Evolutionary conservation across 2,329 filamentous ascomycete species (phyloP).

Genomic region (Colletotrichum scovillei): DNA sequence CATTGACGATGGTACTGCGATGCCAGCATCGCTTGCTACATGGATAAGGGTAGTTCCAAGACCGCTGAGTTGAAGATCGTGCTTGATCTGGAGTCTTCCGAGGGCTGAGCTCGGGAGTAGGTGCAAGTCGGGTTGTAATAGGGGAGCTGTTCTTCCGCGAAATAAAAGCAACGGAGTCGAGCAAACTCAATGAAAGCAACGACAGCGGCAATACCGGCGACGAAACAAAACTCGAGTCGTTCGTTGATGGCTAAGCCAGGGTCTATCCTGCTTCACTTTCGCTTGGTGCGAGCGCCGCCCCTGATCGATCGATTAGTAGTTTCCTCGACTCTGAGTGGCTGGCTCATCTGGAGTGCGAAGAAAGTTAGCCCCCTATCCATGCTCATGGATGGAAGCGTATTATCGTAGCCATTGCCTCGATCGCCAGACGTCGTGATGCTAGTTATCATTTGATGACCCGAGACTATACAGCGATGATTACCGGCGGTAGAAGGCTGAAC

Average conservation of each 20-base stretch:
- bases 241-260: conserved; percentile 2
- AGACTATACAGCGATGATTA: background rate
- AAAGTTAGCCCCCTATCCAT: conserved; percentile 7
- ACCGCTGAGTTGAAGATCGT: conserved; percentile 24
- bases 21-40: conserved; percentile 3
- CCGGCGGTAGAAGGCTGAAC: background rate
- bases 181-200: background rate
- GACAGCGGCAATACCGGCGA: background rate
- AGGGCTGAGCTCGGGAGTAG: background rate
- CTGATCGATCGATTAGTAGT: conserved; percentile 12
- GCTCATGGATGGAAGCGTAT: conserved; percentile 8
- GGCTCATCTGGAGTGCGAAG: conserved; percentile 7
- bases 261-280: conserved; percentile 6
- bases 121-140: background rate
- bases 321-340: conserved; percentile 8
- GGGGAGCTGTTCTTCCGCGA: background rate
- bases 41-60: conserved; percentile 10
- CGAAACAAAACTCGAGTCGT: background rate
- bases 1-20: conserved; percentile 11
- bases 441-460: background rate
- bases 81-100: conserved; percentile 13
- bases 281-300: conserved; percentile 13
- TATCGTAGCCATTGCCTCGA: background rate
- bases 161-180: background rate
- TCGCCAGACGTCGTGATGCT: background rate